Percentiles rank a stretch among this genome's conserved stretches.
Evolutionary conservation across 108 stramenopile species (phyloP).

Genomic region (Licmophora abbreviata): DNA sequence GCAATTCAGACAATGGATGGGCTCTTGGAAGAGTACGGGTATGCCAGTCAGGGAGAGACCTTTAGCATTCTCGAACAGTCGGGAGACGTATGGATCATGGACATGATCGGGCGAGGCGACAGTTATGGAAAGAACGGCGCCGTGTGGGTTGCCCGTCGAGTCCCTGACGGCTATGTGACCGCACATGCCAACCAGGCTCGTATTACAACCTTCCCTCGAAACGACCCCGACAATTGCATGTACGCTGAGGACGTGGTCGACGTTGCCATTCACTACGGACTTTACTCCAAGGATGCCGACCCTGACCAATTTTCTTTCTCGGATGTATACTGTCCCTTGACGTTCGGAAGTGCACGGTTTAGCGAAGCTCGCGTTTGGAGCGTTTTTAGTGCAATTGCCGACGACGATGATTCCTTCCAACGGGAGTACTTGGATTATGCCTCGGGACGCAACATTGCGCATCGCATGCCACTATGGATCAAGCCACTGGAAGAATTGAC

Average conservation of each 20-base stretch:
- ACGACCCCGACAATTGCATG: conserved; percentile 39
- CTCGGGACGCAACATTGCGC: conserved; percentile 31
- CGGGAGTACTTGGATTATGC: conserved; percentile 45
- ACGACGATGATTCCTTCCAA: conserved; percentile 21
- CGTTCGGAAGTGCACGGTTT: conserved; percentile 38
- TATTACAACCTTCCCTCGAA: conserved; percentile 39
- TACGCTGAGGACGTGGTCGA: conserved; percentile 48
- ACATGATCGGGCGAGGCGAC: conserved; percentile 56
- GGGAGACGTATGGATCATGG: conserved; percentile 77
- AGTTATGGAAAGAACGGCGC: conserved; percentile 33
- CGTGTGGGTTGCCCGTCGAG: conserved; percentile 64
- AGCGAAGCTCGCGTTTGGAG: conserved; percentile 70
- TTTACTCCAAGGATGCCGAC: conserved; percentile 28
- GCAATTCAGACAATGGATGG: conserved; percentile 52
- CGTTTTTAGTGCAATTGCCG: conserved; percentile 32
- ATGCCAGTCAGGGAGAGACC: conserved; percentile 54
- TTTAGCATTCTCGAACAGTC: conserved; percentile 57
- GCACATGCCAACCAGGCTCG: conserved; percentile 78
- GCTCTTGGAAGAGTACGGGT: conserved; percentile 57
- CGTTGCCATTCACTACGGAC: conserved; percentile 52
- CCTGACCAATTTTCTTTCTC: conserved; percentile 42
- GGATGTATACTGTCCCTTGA: conserved; percentile 56
- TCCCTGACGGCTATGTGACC: conserved; percentile 43
- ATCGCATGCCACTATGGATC: conserved; percentile 66
- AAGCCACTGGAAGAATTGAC: conserved; percentile 40